Evolutionary conservation across 108 stramenopile species (phyloP).

Genomic region (Cyclotella cryptica): DNA sequence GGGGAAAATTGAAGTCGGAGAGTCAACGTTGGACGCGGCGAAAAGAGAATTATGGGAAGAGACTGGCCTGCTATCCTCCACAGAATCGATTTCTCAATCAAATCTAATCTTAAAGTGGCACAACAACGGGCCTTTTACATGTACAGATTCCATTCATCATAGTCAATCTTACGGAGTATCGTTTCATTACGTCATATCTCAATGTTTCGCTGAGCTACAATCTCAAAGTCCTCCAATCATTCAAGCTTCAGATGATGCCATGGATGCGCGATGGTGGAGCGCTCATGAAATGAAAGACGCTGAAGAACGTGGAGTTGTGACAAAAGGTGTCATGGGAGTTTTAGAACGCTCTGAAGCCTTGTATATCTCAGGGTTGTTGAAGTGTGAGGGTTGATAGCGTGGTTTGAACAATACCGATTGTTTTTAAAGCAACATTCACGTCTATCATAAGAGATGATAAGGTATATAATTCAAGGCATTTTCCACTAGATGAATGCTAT

Average conservation of each 20-base stretch:
- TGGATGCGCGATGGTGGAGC: slow-evolving; percentile 53
- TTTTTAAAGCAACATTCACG: no score
- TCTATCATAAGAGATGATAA: no score
- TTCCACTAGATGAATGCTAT: no score
- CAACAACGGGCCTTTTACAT: slow-evolving; percentile 44
- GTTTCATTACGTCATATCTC: slow-evolving; percentile 54
- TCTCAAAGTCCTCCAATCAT: slow-evolving; percentile 32
- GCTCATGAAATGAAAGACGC: slow-evolving; percentile 39
- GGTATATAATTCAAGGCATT: no score
- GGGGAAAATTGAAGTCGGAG: slow-evolving; percentile 77
- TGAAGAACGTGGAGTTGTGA: slow-evolving; percentile 31
- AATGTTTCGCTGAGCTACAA: slow-evolving; percentile 48
- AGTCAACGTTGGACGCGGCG: slow-evolving; percentile 60
- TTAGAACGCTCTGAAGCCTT: slow-evolving; percentile 44
- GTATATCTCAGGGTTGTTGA: slow-evolving; percentile 31
- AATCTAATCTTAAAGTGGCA: slow-evolving; percentile 47
- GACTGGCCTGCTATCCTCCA: slow-evolving; percentile 41
- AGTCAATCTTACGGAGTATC: background rate
- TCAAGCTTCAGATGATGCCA: slow-evolving; percentile 54
- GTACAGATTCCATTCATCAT: slow-evolving; percentile 55
- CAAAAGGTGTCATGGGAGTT: slow-evolving; percentile 37
- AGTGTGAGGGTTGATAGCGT: slow-evolving; percentile 18
- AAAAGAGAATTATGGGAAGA: slow-evolving; percentile 72
- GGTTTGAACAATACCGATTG: no score
- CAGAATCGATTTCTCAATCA: background rate